Percentiles rank a stretch among this genome's conserved stretches.
These are phyloP conservation scores for Lepiota venenata DNA, from an alignment of 768 basidiomycete species.

Conservation along the genomic window DNA sequence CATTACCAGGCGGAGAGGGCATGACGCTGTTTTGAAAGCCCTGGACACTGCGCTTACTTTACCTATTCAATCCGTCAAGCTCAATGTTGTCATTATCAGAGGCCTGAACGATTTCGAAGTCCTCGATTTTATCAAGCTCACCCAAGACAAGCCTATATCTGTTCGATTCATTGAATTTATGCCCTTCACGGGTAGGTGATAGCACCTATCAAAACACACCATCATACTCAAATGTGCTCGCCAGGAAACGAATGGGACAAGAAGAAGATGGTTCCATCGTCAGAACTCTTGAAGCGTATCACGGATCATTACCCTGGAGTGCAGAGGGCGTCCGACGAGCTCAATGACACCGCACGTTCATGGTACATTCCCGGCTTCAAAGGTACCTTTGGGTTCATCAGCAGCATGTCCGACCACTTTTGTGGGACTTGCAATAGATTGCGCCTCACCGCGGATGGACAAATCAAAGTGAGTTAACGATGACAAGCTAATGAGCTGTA, in stretches of 20 bases:
- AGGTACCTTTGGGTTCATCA: slow-evolving; percentile 85
- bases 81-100: slow-evolving; percentile 83
- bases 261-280: slow-evolving; percentile 77
- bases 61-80: slow-evolving; percentile 59
- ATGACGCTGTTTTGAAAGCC: slow-evolving; percentile 68
- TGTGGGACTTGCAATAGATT: slow-evolving; percentile 83
- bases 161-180: slow-evolving; percentile 93
- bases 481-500: background rate
- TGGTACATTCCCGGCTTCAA: slow-evolving; percentile 69
- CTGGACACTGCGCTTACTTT: slow-evolving; percentile 60
- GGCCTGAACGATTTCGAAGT: slow-evolving; percentile 83
- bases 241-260: slow-evolving; percentile 85
- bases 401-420: slow-evolving; percentile 93
- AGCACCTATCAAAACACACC: background rate
- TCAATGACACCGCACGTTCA: slow-evolving; percentile 79
- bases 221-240: slow-evolving; percentile 6
- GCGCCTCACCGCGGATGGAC: slow-evolving; percentile 84
- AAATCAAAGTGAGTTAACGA: slow-evolving; percentile 64
- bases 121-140: slow-evolving; percentile 75
- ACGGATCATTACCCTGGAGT: slow-evolving; percentile 43
- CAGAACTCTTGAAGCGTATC: slow-evolving; percentile 55
- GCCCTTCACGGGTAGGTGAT: slow-evolving; percentile 76
- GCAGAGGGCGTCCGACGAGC: slow-evolving; percentile 58
- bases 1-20: slow-evolving; percentile 78
- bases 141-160: slow-evolving; percentile 56